A percentile compares a stretch with the other conserved stretches of the same genome.
phyloP scores from a whole-genome alignment of 208 protist genomes.

The Acanthamoeba polyphaga region DNA sequence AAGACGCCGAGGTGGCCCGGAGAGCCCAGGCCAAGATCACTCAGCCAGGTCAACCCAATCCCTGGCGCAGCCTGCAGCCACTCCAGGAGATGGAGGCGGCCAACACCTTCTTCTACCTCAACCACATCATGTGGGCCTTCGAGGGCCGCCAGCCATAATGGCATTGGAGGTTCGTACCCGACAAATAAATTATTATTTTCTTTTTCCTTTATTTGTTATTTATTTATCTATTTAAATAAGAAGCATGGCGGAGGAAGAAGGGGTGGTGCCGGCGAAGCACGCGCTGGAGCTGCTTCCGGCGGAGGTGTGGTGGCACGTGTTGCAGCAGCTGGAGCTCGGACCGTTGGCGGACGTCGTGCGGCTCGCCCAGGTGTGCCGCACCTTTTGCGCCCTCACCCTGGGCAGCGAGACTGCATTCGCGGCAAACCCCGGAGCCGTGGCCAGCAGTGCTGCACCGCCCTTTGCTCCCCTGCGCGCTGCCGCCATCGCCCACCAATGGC shows the following conservation, averaged over 20 bases:
- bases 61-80: neutral
- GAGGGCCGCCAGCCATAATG: neutral
- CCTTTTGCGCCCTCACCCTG: neutral
- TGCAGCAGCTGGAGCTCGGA: neutral
- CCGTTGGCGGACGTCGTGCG: neutral
- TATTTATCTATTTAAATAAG: neutral
- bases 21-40: neutral
- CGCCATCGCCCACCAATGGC: neutral
- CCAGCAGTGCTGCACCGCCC: too few relatives aligned
- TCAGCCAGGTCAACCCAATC: neutral
- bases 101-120: slow-evolving; percentile 2
- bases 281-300: neutral
- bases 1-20: neutral
- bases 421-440: too few relatives aligned
- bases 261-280: neutral
- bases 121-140: slow-evolving; percentile 4
- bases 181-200: neutral
- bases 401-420: neutral
- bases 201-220: neutral
- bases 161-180: too few relatives aligned
- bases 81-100: neutral
- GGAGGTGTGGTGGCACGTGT: neutral
- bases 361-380: neutral
- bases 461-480: neutral
- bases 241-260: neutral